A percentile compares a stretch with the other conserved stretches of the same genome.
Evolutionary conservation across 768 basidiomycete genomes (phyloP).

Genomic region (Leucocoprinus sp.): DNA sequence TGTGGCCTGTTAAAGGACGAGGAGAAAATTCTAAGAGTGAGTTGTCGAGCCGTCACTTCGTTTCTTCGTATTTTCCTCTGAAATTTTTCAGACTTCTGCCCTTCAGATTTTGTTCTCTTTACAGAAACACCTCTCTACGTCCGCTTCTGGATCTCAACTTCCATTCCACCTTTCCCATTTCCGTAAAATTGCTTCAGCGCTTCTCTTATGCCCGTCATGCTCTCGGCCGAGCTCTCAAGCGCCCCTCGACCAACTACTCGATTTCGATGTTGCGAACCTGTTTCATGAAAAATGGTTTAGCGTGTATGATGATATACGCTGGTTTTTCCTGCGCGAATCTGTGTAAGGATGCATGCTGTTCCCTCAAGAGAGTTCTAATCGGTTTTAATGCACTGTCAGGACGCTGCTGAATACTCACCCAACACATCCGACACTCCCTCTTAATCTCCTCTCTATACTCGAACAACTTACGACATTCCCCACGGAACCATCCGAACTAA

Average conservation of each 20-base stretch:
- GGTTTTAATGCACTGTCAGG: slow-evolving; percentile 14
- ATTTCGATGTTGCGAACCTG: slow-evolving; percentile 50
- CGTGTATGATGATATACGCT: slow-evolving; percentile 76
- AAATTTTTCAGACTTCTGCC: slow-evolving; percentile 46
- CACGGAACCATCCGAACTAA: slow-evolving; percentile 56
- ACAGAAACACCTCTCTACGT: slow-evolving; percentile 69
- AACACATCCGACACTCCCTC: slow-evolving; percentile 29
- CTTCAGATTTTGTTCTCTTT: slow-evolving; percentile 72
- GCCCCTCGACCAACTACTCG: slow-evolving; percentile 30
- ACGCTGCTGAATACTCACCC: slow-evolving; percentile 23
- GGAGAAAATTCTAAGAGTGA: slow-evolving; percentile 66
- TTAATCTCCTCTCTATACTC: slow-evolving; percentile 53
- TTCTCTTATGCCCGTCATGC: slow-evolving; percentile 57
- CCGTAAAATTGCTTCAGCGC: slow-evolving; percentile 49
- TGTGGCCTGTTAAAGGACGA: slow-evolving; percentile 66
- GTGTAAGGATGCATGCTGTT: slow-evolving; percentile 36
- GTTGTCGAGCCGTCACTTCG: slow-evolving; percentile 17
- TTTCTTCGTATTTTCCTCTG: not conserved
- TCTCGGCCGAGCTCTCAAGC: slow-evolving; percentile 18
- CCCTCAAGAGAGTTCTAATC: not conserved
- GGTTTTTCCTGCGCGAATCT: slow-evolving; percentile 81
- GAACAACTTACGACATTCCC: slow-evolving; percentile 70
- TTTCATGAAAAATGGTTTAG: slow-evolving; percentile 72
- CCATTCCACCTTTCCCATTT: slow-evolving; percentile 67
- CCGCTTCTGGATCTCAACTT: slow-evolving; percentile 34